Evolutionary conservation across 139 green algal species (phyloP).

Genomic region (Picochlorum sp.): DNA sequence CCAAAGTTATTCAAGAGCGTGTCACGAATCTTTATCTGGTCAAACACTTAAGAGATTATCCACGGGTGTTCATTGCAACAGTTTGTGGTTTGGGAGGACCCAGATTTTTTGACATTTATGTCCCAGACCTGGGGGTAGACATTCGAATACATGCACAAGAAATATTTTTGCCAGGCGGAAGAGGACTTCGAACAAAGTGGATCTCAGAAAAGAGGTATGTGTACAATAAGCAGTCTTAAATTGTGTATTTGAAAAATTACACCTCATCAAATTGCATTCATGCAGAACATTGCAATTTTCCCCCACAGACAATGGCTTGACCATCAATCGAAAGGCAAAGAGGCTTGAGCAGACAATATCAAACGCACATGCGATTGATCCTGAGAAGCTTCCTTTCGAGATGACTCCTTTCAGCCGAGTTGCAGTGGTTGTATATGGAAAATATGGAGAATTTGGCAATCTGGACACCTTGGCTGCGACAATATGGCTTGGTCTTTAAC

Average conservation of each 20-base stretch:
- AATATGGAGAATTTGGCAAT: neutral
- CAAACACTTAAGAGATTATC: slow-evolving; percentile 50
- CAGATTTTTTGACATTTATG: slow-evolving; percentile 66
- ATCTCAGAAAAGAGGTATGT: neutral
- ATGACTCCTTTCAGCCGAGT: slow-evolving; percentile 23
- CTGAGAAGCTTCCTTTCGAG: slow-evolving; percentile 20
- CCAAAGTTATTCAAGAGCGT: slow-evolving; percentile 51
- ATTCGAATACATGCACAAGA: slow-evolving; percentile 34
- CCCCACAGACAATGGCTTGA: too few relatives aligned
- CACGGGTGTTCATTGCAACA: slow-evolving; percentile 34
- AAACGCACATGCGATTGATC: slow-evolving; percentile 16
- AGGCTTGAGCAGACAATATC: slow-evolving; percentile 16
- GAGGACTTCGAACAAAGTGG: slow-evolving; percentile 6
- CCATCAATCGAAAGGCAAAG: slow-evolving; percentile 1
- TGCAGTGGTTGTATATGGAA: neutral
- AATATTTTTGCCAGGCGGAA: slow-evolving; percentile 9
- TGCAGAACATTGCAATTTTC: too few relatives aligned
- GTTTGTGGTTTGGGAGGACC: slow-evolving; percentile 53
- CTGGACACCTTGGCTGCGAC: slow-evolving; percentile 1
- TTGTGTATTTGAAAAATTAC: neutral
- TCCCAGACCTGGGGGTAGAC: slow-evolving; percentile 64
- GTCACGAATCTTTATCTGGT: slow-evolving; percentile 65
- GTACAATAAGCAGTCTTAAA: neutral
- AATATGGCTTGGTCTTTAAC: slow-evolving; percentile 1
- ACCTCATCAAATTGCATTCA: too few relatives aligned